Evolutionary conservation across 2,329 filamentous ascomycete species (phyloP), one percentile per base, ranked within the genome.

Genomic region (Phyllosticta paracitricarpa): DNA sequence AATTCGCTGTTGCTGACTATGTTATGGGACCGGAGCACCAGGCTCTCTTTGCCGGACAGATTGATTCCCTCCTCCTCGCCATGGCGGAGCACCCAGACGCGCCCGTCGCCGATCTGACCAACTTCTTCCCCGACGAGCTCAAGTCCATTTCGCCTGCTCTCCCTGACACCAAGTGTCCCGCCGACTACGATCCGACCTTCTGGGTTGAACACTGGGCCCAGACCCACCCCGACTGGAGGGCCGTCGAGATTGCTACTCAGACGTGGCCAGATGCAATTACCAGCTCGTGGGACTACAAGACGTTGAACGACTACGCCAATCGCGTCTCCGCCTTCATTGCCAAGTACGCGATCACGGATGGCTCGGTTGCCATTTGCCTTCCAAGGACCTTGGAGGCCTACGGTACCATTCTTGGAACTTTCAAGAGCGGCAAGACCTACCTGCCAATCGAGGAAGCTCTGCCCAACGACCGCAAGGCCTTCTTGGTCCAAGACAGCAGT

Each of bases 361-460:
- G 59, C 10, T 83, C 89, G 12, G 78, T 93, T n/a, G 88, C 84
- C 0, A 80, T 91, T 9, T 89, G 87, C 67, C 91, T 92, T 68
- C 83, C 88, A 62, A 92, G 93, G 68, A 89, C 85, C 63, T 84
- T 89, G 0, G 86, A 91, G 67, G 89, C 89, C 0, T 90, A 88
- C 56, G 88, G 91, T 66, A 81, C 85, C n/a, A 73, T 74, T 57
- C 66, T 74, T 2, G 73, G 68, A 6, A 65, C 74, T 17, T 64
- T 74, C 64, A 75, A 75, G 64, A 66, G 70, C 7, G 72, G 72
- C 12, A 71, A 69, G 14, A 71, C 71, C 0, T 75, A 73, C 57
- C 68, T 72, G 2, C 71, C 73, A 0, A 57, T 78, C 0, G 75
- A 78, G 19, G 71, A 75, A 9, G 68, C 71, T 8, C 65, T 75